These are phyloP conservation scores for Brasilioporus rufonigricans DNA, from an alignment of 768 basidiomycete genomes.

Conservation along the genomic window DNA sequence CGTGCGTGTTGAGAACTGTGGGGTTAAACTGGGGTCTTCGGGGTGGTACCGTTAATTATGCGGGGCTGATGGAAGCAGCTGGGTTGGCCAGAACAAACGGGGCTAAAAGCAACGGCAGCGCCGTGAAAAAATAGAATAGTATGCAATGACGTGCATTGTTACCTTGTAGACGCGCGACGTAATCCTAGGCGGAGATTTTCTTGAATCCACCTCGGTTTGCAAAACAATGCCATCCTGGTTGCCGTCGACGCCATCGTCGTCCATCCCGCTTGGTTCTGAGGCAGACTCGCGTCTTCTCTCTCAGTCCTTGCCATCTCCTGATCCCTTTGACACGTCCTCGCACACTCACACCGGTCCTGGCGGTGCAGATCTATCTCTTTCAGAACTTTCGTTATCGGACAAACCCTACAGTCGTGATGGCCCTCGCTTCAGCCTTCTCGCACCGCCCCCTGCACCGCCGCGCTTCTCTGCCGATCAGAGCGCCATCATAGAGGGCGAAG, in stretches of 20 bases:
- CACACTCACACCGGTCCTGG: slow-evolving; percentile 39
- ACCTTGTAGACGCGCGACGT: neutral
- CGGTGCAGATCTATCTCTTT: slow-evolving; percentile 53
- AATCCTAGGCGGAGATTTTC: neutral
- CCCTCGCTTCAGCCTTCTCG: slow-evolving; percentile 34
- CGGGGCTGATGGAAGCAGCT: slow-evolving; percentile 22
- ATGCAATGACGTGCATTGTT: neutral
- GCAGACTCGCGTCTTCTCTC: slow-evolving; percentile 44
- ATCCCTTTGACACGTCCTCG: slow-evolving; percentile 30
- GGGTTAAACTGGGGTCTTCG: slow-evolving; percentile 23
- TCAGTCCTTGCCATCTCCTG: slow-evolving; percentile 41
- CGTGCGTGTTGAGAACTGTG: slow-evolving; percentile 18
- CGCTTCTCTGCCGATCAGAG: slow-evolving; percentile 25
- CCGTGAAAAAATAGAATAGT: slow-evolving; percentile 9
- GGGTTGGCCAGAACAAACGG: slow-evolving; percentile 6
- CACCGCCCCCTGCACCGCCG: slow-evolving; percentile 21
- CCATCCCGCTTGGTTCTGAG: slow-evolving; percentile 19
- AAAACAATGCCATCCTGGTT: slow-evolving; percentile 30
- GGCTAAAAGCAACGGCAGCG: slow-evolving; percentile 9
- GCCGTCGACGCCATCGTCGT: slow-evolving; percentile 30
- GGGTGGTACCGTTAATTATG: slow-evolving; percentile 13
- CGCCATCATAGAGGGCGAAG: slow-evolving; percentile 23
- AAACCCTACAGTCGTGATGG: slow-evolving; percentile 25
- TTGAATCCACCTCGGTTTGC: neutral
- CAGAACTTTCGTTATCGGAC: slow-evolving; percentile 50